Evolutionary conservation across 73 alveolate genomes (phyloP).

Genomic region (Tetrahymena malaccensis): DNA sequence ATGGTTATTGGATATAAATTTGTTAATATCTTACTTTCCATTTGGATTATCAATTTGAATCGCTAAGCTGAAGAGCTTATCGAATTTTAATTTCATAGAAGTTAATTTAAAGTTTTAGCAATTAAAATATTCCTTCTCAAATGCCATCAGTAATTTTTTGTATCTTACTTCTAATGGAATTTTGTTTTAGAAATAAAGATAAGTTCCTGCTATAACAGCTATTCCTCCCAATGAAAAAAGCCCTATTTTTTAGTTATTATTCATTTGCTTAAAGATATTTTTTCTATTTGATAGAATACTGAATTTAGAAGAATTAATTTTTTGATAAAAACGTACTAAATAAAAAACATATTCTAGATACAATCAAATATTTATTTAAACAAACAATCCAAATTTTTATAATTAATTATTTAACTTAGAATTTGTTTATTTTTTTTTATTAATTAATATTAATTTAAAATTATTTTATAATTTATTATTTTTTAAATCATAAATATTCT

Average conservation of each 20-base stretch:
- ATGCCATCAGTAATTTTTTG: neutral
- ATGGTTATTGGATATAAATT: neutral
- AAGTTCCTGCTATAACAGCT: neutral
- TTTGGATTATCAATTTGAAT: neutral
- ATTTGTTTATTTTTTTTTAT: too few relatives aligned
- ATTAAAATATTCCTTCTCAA: neutral
- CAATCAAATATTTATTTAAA: too few relatives aligned
- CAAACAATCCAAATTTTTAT: too few relatives aligned
- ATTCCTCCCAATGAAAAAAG: neutral
- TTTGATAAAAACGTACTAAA: too few relatives aligned
- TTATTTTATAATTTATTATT: too few relatives aligned
- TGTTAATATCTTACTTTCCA: neutral
- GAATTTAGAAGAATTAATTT: too few relatives aligned
- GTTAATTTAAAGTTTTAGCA: neutral
- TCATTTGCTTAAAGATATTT: neutral
- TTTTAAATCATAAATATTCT: too few relatives aligned
- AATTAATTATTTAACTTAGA: too few relatives aligned
- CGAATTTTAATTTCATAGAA: neutral
- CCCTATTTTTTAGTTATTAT: neutral
- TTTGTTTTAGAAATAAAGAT: neutral
- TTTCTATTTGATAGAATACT: neutral
- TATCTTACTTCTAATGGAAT: neutral
- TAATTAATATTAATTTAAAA: too few relatives aligned
- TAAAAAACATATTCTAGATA: too few relatives aligned
- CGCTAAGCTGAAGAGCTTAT: neutral